Base-by-base conservation (phyloP, 148 eudicot genomes). In the Persicaria maculosa region DNA sequence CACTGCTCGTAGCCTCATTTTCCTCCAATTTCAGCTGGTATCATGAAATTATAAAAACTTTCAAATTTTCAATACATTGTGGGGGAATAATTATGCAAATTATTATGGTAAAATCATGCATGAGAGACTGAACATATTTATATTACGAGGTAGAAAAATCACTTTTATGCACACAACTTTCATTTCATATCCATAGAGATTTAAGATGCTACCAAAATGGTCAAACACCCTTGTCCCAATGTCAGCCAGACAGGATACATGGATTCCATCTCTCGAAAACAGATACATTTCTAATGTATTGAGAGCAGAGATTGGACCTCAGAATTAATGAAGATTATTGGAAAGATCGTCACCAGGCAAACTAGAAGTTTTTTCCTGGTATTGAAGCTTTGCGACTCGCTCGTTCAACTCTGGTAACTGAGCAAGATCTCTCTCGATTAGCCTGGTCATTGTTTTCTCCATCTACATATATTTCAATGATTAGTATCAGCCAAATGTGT, bases 361-460 rank as follows among this genome's bases (percentile, higher is more conserved):
- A 92, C 97, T 12, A 96, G 91, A 75, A 92, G 94, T 77, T 92
- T 93, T 77, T 96, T 96, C 74, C 74, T 96, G 97, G 82, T 92
- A 96, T 79, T 96, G 99, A 81, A 96, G 91, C 85, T 96, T 92
- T 48, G 97, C 94, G 17, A 96, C 99, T 64, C 97, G 78, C 80
- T 92, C 99, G 84, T 90, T 92, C 65, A 96, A 83, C 77, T 92
- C 92, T 22, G 80, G 25, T 22, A 22, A 22, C 77, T 88, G 84
- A 20, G 90, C 96, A 80, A 80, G 69, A 78, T 90, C 96, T 79
- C 96, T 76, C 75, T 90, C 87, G 11, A 89, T 95, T 65, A 92
- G 90, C 89, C 90, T 97, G 78, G 80, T 83, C 88, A 90, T 82
- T 80, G 92, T 93, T 73, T 71, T 88, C 86, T 92, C 97, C 97